Conservation (phyloP, 2,329 filamentous ascomycete species). For the Penicillium digitatum region DNA sequence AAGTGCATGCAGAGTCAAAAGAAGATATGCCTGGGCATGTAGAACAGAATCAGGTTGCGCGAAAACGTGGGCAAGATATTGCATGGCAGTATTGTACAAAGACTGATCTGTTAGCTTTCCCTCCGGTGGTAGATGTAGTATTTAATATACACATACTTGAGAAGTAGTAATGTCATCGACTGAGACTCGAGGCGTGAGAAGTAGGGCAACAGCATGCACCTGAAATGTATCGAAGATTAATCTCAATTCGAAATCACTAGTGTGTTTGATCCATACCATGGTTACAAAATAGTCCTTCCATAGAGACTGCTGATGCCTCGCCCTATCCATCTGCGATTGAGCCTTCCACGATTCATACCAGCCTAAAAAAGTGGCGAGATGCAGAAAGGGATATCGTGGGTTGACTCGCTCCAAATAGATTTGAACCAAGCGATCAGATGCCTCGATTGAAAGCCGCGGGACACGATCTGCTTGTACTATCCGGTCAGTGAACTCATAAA, state of each 20-base stretch:
- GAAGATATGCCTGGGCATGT: slow-evolving; percentile 16
- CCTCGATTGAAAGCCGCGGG: slow-evolving; percentile 1
- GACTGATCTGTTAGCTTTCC: not conserved
- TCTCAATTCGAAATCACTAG: not conserved
- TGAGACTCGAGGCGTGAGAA: slow-evolving; percentile 13
- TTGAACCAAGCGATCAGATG: slow-evolving; percentile 4
- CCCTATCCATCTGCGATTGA: not conserved
- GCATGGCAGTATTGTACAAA: slow-evolving; percentile 12
- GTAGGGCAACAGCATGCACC: slow-evolving; percentile 15
- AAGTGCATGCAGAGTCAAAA: slow-evolving; percentile 16
- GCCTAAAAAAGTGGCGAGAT: slow-evolving; percentile 7
- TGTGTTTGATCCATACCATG: slow-evolving; percentile 7
- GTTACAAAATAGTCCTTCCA: slow-evolving; percentile 17
- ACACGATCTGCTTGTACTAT: not conserved
- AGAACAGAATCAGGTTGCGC: slow-evolving; percentile 5
- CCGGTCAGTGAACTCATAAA: not conserved
- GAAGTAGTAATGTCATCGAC: slow-evolving; percentile 8
- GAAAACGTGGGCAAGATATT: slow-evolving; percentile 10
- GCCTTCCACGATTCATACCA: slow-evolving; percentile 17
- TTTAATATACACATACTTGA: slow-evolving; percentile 2
- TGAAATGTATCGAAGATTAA: not conserved
- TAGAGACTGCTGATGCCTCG: not conserved
- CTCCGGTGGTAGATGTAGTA: not conserved
- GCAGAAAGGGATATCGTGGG: slow-evolving; percentile 17
- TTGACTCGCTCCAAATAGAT: slow-evolving; percentile 18